A percentile compares a stretch with the other conserved stretches of the same genome.
These are phyloP conservation scores for Phytophthora tentaculata DNA, from an alignment of 352 stramenopile species.

Conservation along the genomic window DNA sequence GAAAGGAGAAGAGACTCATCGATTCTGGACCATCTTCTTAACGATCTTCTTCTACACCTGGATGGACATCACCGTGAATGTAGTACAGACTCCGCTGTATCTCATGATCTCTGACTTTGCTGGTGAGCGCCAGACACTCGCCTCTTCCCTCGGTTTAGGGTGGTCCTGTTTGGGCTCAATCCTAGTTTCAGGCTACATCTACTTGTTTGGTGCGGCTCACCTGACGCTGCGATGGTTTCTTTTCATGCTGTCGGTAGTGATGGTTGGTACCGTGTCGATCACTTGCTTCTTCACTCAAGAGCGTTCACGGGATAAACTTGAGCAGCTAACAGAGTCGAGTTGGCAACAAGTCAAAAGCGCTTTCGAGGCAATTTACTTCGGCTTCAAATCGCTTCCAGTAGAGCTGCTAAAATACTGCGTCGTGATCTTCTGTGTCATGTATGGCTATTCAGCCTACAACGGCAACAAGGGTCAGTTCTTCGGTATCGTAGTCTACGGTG, in stretches of 20 bases:
- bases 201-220: slow-evolving; percentile 30
- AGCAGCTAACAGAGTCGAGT: slow-evolving; percentile 10
- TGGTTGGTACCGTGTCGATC: slow-evolving; percentile 23
- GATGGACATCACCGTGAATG: slow-evolving; percentile 40
- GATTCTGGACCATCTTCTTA: slow-evolving; percentile 35
- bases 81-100: slow-evolving; percentile 30
- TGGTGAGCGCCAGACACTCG: slow-evolving; percentile 32
- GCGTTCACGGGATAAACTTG: slow-evolving; percentile 14
- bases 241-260: slow-evolving; percentile 29
- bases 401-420: slow-evolving; percentile 52
- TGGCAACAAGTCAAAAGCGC: slow-evolving; percentile 26
- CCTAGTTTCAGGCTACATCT: slow-evolving; percentile 35
- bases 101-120: slow-evolving; percentile 34
- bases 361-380: slow-evolving; percentile 39
- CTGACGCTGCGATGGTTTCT: slow-evolving; percentile 35
- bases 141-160: slow-evolving; percentile 22
- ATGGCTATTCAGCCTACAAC: slow-evolving; percentile 59
- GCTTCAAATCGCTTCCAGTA: slow-evolving; percentile 44
- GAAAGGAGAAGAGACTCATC: slow-evolving; percentile 28
- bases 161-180: slow-evolving; percentile 25
- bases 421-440: slow-evolving; percentile 53
- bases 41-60: slow-evolving; percentile 36
- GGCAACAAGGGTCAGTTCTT: slow-evolving; percentile 48
- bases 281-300: slow-evolving; percentile 30
- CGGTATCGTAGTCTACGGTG: slow-evolving; percentile 25